Percentiles rank a stretch among this genome's conserved stretches.
These are phyloP conservation scores for Phytophthora brassicae DNA, from an alignment of 352 stramenopile genomes.

Conservation along the genomic window DNA sequence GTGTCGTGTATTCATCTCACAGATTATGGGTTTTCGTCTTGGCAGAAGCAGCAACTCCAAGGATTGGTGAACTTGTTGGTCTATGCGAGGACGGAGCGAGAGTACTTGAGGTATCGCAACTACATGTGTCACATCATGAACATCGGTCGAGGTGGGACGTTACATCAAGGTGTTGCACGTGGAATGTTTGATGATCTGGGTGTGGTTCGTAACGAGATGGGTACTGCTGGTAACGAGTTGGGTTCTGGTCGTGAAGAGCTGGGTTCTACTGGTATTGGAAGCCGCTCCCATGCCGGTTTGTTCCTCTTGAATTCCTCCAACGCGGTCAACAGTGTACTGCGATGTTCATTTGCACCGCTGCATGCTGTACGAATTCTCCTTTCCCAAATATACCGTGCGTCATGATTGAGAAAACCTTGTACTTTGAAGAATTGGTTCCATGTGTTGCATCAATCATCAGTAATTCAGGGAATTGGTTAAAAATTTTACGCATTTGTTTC, in stretches of 20 bases:
- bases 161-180: too few relatives aligned
- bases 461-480: constrained; percentile 11
- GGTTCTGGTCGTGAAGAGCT: neutral
- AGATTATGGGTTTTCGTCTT: constrained; percentile 14
- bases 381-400: too few relatives aligned
- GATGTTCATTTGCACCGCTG: too few relatives aligned
- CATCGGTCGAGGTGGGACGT: neutral
- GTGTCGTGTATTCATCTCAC: too few relatives aligned
- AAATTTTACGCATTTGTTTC: constrained; percentile 9
- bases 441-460: constrained; percentile 22
- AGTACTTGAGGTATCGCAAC: neutral
- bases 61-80: constrained; percentile 8
- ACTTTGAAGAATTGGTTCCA: too few relatives aligned
- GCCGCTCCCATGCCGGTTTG: constrained; percentile 16
- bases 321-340: too few relatives aligned
- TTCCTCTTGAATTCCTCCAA: constrained; percentile 25
- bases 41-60: constrained; percentile 22
- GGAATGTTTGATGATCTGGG: too few relatives aligned
- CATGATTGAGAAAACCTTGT: too few relatives aligned
- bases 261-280: too few relatives aligned
- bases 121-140: constrained; percentile 11
- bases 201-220: too few relatives aligned
- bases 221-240: too few relatives aligned
- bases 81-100: constrained; percentile 15
- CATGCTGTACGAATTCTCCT: too few relatives aligned